Evolutionary conservation across 2,329 filamentous ascomycete genomes (phyloP), one percentile per base, ranked within the genome.

Genomic region (Xenosphaeropsis pyriputrescens): DNA sequence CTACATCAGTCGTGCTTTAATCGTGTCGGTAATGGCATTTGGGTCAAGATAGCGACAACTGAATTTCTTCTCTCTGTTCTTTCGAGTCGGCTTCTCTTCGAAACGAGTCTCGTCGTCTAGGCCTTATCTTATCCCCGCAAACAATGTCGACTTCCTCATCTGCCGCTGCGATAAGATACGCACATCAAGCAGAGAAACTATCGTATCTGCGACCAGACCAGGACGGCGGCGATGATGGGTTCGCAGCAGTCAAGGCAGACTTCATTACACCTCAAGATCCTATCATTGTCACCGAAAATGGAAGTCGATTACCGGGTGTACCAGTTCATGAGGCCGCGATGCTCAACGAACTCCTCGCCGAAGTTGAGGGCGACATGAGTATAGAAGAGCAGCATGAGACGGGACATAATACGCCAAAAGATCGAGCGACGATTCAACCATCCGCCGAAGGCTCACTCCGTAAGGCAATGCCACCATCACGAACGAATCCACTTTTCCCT

Each of bases 401-500:
- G 32, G 49, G 54, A 3, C 45, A 50, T 8, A 45, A 47, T 14
- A 32, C 45, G 2, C 32, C 47, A 15, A 43, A 52, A 18, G 58
- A 63, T 39, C 57, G 54, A 37, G 51, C 53, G 18, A 46, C 54
- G 5, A 47, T 61, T 39, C 54, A 66, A 42, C 63, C 62, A 39
- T 61, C 65, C 4, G 60, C 64, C 26, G 65, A 64, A 17, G 63
- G 57, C 11, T 64, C 65, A 13, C 47, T 73, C 14, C 56, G 58
- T 32, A 59, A 54, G 41, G 53, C 65, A 12, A 68, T 67, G 59
- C 77, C 80, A 0, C 74, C 76, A 1, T 76, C 76, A 6, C 70
- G 74, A 45, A 88, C 83, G 2, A 79, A 88, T 47, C 81, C 84
- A 3, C 62, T 93, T 5, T 95, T 95, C 46, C 86, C 86, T 5